phyloP scores from a whole-genome alignment of 2,329 filamentous ascomycete genomes.

The Juglanconis juglandina region DNA sequence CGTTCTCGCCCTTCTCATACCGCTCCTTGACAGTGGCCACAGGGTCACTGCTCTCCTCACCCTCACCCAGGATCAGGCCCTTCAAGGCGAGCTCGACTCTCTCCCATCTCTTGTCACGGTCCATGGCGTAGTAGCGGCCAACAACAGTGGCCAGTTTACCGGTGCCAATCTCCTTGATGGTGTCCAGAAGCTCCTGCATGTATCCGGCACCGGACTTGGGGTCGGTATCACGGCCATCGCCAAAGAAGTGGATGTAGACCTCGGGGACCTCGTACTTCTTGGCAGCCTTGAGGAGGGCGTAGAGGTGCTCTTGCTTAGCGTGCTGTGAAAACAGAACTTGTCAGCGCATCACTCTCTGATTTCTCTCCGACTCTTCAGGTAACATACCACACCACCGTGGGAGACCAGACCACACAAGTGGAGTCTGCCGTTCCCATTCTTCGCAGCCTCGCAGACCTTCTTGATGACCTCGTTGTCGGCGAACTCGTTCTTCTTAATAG shows the following conservation, averaged over 20 bases:
- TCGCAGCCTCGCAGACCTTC: constrained; percentile 72
- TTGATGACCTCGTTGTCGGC: constrained; percentile 74
- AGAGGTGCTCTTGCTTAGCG: constrained; percentile 90
- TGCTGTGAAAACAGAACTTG: constrained; percentile 51
- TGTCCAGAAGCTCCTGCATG: constrained; percentile 80
- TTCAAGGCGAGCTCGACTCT: constrained; percentile 86
- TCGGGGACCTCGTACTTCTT: constrained; percentile 84
- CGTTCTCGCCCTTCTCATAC: constrained; percentile 83
- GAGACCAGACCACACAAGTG: constrained; percentile 91
- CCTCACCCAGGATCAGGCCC: constrained; percentile 80
- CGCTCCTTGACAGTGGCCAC: constrained; percentile 82
- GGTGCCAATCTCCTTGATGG: constrained; percentile 76
- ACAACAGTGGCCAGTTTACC: constrained; percentile 91
- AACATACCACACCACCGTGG: constrained; percentile 80
- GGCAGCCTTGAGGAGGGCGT: constrained; percentile 81
- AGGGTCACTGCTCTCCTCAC: constrained; percentile 79
- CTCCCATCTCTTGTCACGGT: constrained; percentile 99
- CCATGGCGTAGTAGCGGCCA: constrained; percentile 97
- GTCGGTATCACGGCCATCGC: constrained; percentile 95
- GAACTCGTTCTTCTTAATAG: constrained; percentile 81
- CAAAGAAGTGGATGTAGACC: constrained; percentile 99
- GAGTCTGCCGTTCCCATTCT: constrained; percentile 84
- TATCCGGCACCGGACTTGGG: constrained; percentile 89
- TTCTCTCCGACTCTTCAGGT: not conserved
- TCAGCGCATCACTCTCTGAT: not conserved